phyloP scores from a whole-genome alignment of 768 basidiomycete species.

The Chalciporus sphaerocephalus region DNA sequence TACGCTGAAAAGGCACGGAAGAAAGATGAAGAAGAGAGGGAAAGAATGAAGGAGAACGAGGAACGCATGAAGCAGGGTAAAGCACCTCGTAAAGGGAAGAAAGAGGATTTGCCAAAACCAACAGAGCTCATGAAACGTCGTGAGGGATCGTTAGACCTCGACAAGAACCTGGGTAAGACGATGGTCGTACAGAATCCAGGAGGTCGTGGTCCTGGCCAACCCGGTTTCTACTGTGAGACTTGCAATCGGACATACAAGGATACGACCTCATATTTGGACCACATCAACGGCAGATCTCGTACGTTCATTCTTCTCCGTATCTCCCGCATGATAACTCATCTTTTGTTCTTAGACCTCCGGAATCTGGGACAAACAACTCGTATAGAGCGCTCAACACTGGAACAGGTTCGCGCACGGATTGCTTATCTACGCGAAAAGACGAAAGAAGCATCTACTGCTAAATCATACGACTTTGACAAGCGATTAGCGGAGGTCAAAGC shows the following conservation, averaged over 20 bases:
- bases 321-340: neutral
- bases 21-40: constrained; percentile 74
- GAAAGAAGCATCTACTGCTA: constrained; percentile 73
- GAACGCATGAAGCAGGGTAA: constrained; percentile 85
- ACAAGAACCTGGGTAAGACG: constrained; percentile 93
- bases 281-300: constrained; percentile 94
- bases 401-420: constrained; percentile 90
- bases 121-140: constrained; percentile 91
- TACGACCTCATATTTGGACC: constrained; percentile 89
- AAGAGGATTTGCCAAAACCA: constrained; percentile 84
- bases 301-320: constrained; percentile 33
- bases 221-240: constrained; percentile 90
- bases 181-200: constrained; percentile 87
- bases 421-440: constrained; percentile 84
- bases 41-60: constrained; percentile 83
- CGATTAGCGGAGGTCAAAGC: constrained; percentile 79
- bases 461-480: constrained; percentile 92
- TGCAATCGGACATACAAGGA: constrained; percentile 94
- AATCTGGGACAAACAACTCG: constrained; percentile 94
- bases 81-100: constrained; percentile 60
- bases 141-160: constrained; percentile 78
- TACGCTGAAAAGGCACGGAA: constrained; percentile 80
- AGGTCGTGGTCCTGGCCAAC: constrained; percentile 82
- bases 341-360: constrained; percentile 66
- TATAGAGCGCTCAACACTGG: constrained; percentile 82